Evolutionary conservation across 257 asterid genomes (phyloP).

Genomic region (Salvia miltiorrhiza): DNA sequence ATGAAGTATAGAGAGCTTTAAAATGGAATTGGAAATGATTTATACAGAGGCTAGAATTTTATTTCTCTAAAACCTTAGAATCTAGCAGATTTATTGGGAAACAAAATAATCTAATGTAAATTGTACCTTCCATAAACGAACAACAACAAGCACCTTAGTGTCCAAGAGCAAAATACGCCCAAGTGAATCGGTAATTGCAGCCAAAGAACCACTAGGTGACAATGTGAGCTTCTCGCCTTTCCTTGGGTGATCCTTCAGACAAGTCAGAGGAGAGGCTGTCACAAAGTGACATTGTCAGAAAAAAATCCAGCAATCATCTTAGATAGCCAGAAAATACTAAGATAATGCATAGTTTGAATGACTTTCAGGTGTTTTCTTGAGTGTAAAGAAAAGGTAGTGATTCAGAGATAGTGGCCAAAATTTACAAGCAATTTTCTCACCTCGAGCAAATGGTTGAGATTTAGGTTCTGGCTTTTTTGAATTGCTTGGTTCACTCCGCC

Average conservation of each 20-base stretch:
- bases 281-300: constrained; percentile 20
- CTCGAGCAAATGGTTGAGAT: constrained; percentile 81
- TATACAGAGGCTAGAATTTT: neutral
- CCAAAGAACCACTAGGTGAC: constrained; percentile 95
- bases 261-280: constrained; percentile 87
- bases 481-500: constrained; percentile 66
- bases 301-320: constrained; percentile 15
- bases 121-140: constrained; percentile 90
- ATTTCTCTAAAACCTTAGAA: neutral
- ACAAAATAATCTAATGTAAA: neutral
- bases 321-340: neutral
- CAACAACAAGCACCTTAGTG: constrained; percentile 93
- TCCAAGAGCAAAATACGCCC: constrained; percentile 95
- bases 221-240: constrained; percentile 93
- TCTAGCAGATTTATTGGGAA: neutral
- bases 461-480: constrained; percentile 63
- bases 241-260: constrained; percentile 91
- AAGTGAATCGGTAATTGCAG: constrained; percentile 96
- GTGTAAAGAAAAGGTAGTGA: neutral
- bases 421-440: constrained; percentile 37
- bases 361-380: neutral
- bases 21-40: neutral
- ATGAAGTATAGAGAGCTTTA: neutral
- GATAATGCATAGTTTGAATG: constrained; percentile 11
- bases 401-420: neutral